Evolutionary conservation across 305 asterid genomes (phyloP), one percentile per base, ranked within the genome.

Genomic region (Stenogyne calaminthoides): DNA sequence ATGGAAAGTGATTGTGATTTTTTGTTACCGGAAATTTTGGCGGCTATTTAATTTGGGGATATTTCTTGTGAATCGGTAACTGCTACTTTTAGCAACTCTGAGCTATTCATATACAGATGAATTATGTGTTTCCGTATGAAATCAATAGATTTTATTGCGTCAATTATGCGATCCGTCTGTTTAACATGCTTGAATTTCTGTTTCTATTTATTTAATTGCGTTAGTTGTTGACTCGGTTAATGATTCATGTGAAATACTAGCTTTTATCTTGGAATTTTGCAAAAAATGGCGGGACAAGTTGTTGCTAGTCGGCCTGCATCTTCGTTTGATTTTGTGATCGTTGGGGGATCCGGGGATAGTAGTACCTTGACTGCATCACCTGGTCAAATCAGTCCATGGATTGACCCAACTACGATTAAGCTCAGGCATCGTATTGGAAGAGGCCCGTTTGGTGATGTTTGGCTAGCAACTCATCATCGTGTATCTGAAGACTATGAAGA

Each of bases 371-470:
- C 72, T 60, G 84, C 81, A 63, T 79, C 95, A 14, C 78, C 86
- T 67, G 74, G 80, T 73, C 87, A 83, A 76, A 71, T 71, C 71
- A 80, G 77, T 60, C 87, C 85, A 5, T 93, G 92, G 96, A 85
- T 89, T 70, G 93, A 91, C 71, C 96, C 97, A 2, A 66, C 83
- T 25, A 77, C 84, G 14, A 80, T 93, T 75, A 93, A 86, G 82
- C 94, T 89, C 64, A 81, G 92, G 78, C 98, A 91, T 75, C 84
- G 96, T 65, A 88, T 93, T 10, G 96, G 97, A 55, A 84, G 92
- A 84, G 98, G 98, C 58, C 82, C 86, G 6, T 87, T 93, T 74
- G 98, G 98, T 39, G 98, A 91, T 63, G 86, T 88, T 76, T 93
- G 98, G 98, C 78, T 93, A 20, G 97, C 96, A 19, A 93, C 96